Conservation (phyloP, 1,139 yeast genomes). For the Yamadazyma triangularis region DNA sequence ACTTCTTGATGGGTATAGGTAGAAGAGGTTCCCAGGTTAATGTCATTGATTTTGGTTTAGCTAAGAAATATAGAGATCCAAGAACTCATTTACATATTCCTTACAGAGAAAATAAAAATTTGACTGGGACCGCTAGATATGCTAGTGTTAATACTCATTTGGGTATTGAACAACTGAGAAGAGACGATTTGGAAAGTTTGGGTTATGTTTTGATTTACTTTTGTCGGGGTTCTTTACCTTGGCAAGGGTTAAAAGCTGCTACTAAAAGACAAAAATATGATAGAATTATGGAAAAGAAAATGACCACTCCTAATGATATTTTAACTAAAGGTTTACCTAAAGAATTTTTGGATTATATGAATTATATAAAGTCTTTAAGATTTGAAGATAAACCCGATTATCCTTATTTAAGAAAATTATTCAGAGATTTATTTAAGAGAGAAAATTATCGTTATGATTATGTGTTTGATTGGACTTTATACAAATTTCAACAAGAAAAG, state of each 20-base stretch:
- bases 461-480: conserved; percentile 95
- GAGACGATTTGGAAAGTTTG: conserved; percentile 94
- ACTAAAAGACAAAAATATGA: conserved; percentile 97
- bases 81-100: conserved; percentile 95
- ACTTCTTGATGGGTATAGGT: conserved; percentile 95
- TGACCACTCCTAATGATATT: conserved; percentile 86
- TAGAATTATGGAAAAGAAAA: conserved; percentile 92
- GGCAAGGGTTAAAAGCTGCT: conserved; percentile 98
- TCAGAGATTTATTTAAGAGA: conserved; percentile 84
- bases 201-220: conserved; percentile 95
- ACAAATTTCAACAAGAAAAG: conserved; percentile 68
- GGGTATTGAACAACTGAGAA: conserved; percentile 93
- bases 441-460: conserved; percentile 92
- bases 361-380: conserved; percentile 83
- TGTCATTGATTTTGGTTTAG: conserved; percentile 95
- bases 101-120: conserved; percentile 90
- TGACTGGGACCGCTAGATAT: conserved; percentile 97
- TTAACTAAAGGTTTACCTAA: conserved; percentile 89
- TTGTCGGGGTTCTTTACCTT: conserved; percentile 92
- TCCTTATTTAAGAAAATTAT: conserved; percentile 78
- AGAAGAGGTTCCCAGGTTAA: conserved; percentile 93
- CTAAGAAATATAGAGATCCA: conserved; percentile 93
- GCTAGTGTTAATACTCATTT: conserved; percentile 94
- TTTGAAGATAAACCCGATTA: conserved; percentile 98
- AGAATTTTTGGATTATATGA: conserved; percentile 85